phyloP scores from a whole-genome alignment of 371 early-diverging fungal species.

The Rhizopus sp. region DNA sequence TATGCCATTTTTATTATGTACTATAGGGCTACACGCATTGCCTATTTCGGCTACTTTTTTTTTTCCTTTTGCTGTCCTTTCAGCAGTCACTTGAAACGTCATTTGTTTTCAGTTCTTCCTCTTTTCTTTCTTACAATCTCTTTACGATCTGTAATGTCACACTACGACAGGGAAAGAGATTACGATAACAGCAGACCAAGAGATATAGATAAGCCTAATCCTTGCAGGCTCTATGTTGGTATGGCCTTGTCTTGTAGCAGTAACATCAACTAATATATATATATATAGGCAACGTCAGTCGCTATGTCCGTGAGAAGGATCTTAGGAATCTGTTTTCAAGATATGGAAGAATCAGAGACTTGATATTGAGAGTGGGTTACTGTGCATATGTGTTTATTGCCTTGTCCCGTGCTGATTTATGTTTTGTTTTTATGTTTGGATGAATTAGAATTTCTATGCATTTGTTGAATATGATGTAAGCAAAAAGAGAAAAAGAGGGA shows the following conservation, averaged over 20 bases:
- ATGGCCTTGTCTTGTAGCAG: slow-evolving; percentile 2
- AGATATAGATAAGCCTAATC: slow-evolving; percentile 26
- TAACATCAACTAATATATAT: background rate
- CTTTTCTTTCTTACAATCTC: slow-evolving; percentile 9
- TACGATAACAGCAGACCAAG: slow-evolving; percentile 20
- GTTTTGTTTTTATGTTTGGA: slow-evolving; percentile 30
- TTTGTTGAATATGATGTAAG: slow-evolving; percentile 62
- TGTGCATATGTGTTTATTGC: background rate
- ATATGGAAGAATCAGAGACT: slow-evolving; percentile 35
- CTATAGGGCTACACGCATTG: background rate
- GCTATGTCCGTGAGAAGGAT: slow-evolving; percentile 41
- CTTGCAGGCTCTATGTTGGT: slow-evolving; percentile 49
- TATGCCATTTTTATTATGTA: background rate
- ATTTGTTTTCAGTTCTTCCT: background rate
- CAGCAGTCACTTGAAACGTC: background rate
- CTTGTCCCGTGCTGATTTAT: background rate
- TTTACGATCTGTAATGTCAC: slow-evolving; percentile 15
- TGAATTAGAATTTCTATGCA: slow-evolving; percentile 32
- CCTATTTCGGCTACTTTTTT: background rate
- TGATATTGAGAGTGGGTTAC: slow-evolving; percentile 27
- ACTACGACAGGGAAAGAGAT: slow-evolving; percentile 24
- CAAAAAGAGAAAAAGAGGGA: slow-evolving; percentile 2
- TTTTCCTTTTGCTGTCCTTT: background rate
- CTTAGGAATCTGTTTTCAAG: slow-evolving; percentile 37
- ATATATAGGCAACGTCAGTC: slow-evolving; percentile 36